These are phyloP conservation scores for Nakaseomyces kungkrabaensis DNA, from an alignment of 1,139 yeast species.

Conservation along the genomic window DNA sequence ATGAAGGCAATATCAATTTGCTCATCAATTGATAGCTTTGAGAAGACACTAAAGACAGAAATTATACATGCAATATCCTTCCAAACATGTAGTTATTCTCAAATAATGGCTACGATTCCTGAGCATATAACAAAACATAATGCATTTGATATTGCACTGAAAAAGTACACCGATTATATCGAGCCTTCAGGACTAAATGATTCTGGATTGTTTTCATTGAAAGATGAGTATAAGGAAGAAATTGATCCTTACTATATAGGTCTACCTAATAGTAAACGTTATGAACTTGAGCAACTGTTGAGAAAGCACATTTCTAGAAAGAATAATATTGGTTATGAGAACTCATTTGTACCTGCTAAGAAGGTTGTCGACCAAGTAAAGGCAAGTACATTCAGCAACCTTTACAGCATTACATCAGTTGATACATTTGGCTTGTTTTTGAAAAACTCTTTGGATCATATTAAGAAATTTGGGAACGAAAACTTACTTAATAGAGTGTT, in stretches of 20 bases:
- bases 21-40: constrained; percentile 42
- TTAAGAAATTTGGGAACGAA: constrained; percentile 40
- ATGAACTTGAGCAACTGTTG: constrained; percentile 48
- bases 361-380: constrained; percentile 27
- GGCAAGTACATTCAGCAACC: constrained; percentile 31
- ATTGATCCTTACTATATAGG: constrained; percentile 80
- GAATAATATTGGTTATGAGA: constrained; percentile 33
- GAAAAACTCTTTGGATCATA: constrained; percentile 39
- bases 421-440: constrained; percentile 44
- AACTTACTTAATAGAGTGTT: constrained; percentile 47
- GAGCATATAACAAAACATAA: constrained; percentile 68
- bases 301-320: constrained; percentile 27
- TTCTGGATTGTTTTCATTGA: constrained; percentile 59
- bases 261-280: constrained; percentile 67
- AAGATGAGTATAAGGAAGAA: constrained; percentile 42
- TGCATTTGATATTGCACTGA: constrained; percentile 58
- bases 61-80: constrained; percentile 73
- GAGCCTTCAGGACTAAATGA: constrained; percentile 60
- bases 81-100: constrained; percentile 62
- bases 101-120: constrained; percentile 58
- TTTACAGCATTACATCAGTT: constrained; percentile 44
- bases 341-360: constrained; percentile 44
- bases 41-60: constrained; percentile 50
- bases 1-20: constrained; percentile 48
- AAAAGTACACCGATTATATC: constrained; percentile 48